These are phyloP conservation scores for Musa schizocarpa DNA, from an alignment of 176 grass and related monocot genomes.

Conservation along the genomic window DNA sequence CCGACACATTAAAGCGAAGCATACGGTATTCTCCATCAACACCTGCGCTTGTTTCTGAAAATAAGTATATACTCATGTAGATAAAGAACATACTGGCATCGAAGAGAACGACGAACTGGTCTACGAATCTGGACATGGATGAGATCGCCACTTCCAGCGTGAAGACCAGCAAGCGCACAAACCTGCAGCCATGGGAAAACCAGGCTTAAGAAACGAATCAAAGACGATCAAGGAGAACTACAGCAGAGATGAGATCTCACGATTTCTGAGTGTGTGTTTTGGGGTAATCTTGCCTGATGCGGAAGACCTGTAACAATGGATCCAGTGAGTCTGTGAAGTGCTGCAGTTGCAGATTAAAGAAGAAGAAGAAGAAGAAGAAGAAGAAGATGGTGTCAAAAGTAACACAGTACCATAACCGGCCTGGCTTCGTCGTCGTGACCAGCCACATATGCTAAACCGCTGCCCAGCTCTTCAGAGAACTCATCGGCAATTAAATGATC, in stretches of 20 bases:
- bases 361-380: not conserved
- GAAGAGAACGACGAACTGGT: constrained; percentile 83
- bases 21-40: too few species aligned
- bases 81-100: constrained; percentile 66
- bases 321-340: not conserved
- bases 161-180: constrained; percentile 86
- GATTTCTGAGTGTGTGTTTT: constrained; percentile 85
- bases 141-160: constrained; percentile 84
- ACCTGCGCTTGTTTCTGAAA: too few species aligned
- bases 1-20: too few species aligned
- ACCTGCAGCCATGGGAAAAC: constrained; percentile 25
- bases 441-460: constrained; percentile 81
- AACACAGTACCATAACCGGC: constrained; percentile 58
- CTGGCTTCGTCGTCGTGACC: constrained; percentile 89
- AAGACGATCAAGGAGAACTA: not conserved
- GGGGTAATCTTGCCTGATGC: constrained; percentile 89
- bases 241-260: constrained; percentile 27
- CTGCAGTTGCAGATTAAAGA: not conserved
- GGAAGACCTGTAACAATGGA: constrained; percentile 47
- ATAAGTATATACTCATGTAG: too few species aligned
- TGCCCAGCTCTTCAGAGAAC: constrained; percentile 76
- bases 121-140: constrained; percentile 91
- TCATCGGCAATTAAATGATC: constrained; percentile 94
- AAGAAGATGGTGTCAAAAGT: not conserved
- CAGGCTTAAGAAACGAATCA: not conserved